phyloP scores from a whole-genome alignment of 2,329 filamentous ascomycete genomes.

The Exserohilum rostratum region DNA sequence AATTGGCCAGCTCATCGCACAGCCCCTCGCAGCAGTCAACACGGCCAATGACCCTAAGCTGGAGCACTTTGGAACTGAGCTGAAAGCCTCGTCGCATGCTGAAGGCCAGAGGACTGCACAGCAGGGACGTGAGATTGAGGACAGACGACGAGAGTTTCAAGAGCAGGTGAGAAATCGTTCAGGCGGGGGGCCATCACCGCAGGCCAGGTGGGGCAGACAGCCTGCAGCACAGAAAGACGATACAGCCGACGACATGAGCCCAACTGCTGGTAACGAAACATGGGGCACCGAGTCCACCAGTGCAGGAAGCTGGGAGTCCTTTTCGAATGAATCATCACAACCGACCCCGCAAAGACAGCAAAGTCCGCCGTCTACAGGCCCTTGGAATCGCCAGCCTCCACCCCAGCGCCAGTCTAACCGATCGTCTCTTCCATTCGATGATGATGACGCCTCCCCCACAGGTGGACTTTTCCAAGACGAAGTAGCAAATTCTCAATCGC shows the following conservation, averaged over 20 bases:
- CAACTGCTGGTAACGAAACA: slow-evolving; percentile 49
- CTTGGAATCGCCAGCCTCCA: slow-evolving; percentile 13
- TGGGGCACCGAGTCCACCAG: slow-evolving; percentile 24
- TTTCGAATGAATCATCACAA: slow-evolving; percentile 19
- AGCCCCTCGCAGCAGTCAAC: slow-evolving; percentile 40
- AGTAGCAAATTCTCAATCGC: slow-evolving; percentile 18
- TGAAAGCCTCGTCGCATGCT: slow-evolving; percentile 35
- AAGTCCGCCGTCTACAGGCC: slow-evolving; percentile 4
- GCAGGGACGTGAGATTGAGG: slow-evolving; percentile 25
- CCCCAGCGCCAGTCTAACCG: slow-evolving; percentile 9
- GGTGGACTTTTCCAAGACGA: slow-evolving; percentile 46
- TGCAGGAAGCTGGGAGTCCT: slow-evolving; percentile 21
- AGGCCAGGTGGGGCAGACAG: slow-evolving; percentile 36
- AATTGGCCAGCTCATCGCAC: slow-evolving; percentile 42
- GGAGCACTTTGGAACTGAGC: slow-evolving; percentile 46
- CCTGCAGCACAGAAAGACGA: slow-evolving; percentile 30
- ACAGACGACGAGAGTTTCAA: slow-evolving; percentile 27
- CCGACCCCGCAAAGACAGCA: slow-evolving; percentile 16
- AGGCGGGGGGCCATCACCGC: slow-evolving; percentile 47
- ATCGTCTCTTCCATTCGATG: slow-evolving; percentile 26
- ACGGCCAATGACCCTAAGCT: slow-evolving; percentile 50
- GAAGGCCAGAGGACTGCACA: slow-evolving; percentile 18
- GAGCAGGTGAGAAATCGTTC: slow-evolving; percentile 26
- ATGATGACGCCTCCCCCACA: slow-evolving; percentile 47
- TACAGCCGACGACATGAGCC: slow-evolving; percentile 50